Conservation (phyloP, 768 basidiomycete genomes). For the Boletus subparvulus region DNA sequence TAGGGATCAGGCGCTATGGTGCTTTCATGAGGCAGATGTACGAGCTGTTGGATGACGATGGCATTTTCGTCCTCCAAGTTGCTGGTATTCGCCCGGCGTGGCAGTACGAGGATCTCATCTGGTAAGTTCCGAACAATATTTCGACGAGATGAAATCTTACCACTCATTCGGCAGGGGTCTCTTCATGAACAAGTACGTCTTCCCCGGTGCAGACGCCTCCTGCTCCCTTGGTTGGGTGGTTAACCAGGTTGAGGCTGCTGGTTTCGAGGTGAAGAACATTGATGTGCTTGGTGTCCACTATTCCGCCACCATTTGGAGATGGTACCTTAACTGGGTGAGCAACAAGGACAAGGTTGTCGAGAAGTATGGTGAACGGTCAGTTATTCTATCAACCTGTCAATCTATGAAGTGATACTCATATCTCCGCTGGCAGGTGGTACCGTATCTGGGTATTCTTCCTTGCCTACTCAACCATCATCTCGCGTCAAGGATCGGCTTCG, state of each 20-base stretch:
- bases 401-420: background rate
- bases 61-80: conserved; percentile 95
- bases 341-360: conserved; percentile 89
- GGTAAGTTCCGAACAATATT: conserved; percentile 44
- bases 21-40: conserved; percentile 91
- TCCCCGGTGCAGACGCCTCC: conserved; percentile 97
- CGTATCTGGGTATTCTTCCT: conserved; percentile 97
- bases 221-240: conserved; percentile 97
- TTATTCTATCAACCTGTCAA: background rate
- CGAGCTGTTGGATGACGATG: conserved; percentile 90
- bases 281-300: conserved; percentile 99
- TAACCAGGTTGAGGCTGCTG: conserved; percentile 79
- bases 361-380: conserved; percentile 80
- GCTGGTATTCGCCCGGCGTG: conserved; percentile 93
- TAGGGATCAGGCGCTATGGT: conserved; percentile 90
- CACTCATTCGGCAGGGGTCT: conserved; percentile 59
- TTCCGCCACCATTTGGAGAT: conserved; percentile 82
- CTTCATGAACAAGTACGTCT: conserved; percentile 98
- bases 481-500: conserved; percentile 84
- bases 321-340: conserved; percentile 97
- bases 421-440: conserved; percentile 59
- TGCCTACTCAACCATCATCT: conserved; percentile 83
- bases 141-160: background rate
- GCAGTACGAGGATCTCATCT: conserved; percentile 98
- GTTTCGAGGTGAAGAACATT: conserved; percentile 95